Evolutionary conservation across 495 filamentous ascomycete species (phyloP), one percentile per base, ranked within the genome.

Genomic region (Chaetomium tenue): DNA sequence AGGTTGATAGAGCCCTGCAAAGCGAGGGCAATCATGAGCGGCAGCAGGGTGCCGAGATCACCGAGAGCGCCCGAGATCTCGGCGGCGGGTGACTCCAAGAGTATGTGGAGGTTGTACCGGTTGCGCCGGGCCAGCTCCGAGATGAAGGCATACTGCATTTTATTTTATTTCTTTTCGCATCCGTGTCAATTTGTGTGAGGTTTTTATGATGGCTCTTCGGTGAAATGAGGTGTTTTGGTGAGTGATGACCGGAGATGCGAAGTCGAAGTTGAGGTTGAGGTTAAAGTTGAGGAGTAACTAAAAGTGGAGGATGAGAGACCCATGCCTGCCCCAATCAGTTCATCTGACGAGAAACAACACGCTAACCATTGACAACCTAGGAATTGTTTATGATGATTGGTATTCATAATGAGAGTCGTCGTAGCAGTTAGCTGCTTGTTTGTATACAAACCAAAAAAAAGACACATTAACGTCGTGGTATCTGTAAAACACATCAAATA

Each of bases 1-100:
- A 98, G 85, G 39, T 89, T 89, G 65, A 98, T 90, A 1, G 87
- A 89, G 22, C 83, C 77, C 56, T 88, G 87, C 20, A 90, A 71
- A 0, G 91, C 86, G 4, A 97, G 86, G 3, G 92, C 90, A 62
- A 95, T 88, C 76, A 93, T 87, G 57, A 97, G 83, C 20, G 93
- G 93, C 11, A 98, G 85, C 30, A 98, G 85, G 4, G 92, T 97
- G 28, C 93, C 93, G 20, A 97, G 81, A 75, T 98, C 93, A 60
- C 93, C 93, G 16, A 98, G 81, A 0, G 92, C 88, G 50, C 93
- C 93, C 13, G 92, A 93, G 65, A 98, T 87, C 79, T 98, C 93
- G 28, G 88, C 80, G 20, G 92, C 77, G 68, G 91, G 90, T 0
- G 75, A 73, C 53, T 61, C 71, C 39, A 75, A 76, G 18, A 84